Evolutionary conservation across 208 protist genomes (phyloP).

Genomic region (Leptomonas pyrrhocoris): DNA sequence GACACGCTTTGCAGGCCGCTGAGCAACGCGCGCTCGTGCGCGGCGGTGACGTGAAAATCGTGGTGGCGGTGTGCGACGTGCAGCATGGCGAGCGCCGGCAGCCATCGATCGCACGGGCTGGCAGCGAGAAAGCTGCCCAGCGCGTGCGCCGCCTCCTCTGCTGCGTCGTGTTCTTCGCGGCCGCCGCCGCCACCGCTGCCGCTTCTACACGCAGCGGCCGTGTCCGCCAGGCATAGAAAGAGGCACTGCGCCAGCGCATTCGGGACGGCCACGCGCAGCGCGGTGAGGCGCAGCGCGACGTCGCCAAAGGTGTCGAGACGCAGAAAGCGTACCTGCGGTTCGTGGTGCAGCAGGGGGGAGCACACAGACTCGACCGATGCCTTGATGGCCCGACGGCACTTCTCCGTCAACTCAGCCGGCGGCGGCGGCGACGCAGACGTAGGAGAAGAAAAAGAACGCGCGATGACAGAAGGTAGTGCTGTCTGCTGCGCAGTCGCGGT

Average conservation of each 20-base stretch:
- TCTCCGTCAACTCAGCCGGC: slow-evolving; percentile 11
- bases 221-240: slow-evolving; percentile 61
- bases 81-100: slow-evolving; percentile 49
- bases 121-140: slow-evolving; percentile 28
- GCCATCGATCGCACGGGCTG: slow-evolving; percentile 43
- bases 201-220: slow-evolving; percentile 1
- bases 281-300: slow-evolving; percentile 33
- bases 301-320: slow-evolving; percentile 46
- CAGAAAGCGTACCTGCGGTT: slow-evolving; percentile 67
- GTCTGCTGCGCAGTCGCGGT: no score
- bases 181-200: not conserved
- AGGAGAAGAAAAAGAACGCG: no score
- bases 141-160: not conserved
- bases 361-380: slow-evolving; percentile 58
- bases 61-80: slow-evolving; percentile 16
- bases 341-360: slow-evolving; percentile 54
- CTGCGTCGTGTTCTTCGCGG: not conserved
- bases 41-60: slow-evolving; percentile 48
- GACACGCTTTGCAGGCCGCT: slow-evolving; percentile 75
- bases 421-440: not conserved
- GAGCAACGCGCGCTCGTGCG: slow-evolving; percentile 64
- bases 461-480: no score
- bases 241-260: slow-evolving; percentile 78
- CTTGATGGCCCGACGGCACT: slow-evolving; percentile 34
- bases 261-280: slow-evolving; percentile 33